Conservation (phyloP, 78 protist genomes). For the Goniomonas avonlea region DNA sequence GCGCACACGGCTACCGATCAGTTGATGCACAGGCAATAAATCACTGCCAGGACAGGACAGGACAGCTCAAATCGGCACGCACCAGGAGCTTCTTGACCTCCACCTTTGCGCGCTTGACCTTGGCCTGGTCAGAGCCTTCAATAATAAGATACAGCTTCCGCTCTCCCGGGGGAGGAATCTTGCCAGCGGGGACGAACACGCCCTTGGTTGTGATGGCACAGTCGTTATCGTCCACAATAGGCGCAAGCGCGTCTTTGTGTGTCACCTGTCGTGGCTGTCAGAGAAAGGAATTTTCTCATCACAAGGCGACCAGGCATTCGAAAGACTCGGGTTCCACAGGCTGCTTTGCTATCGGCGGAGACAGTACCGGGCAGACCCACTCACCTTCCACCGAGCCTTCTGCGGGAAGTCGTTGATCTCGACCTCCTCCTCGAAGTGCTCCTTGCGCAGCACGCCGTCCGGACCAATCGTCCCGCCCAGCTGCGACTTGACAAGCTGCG, state of each 20-base stretch:
- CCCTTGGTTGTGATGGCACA: conserved; percentile 66
- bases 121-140: conserved; percentile 41
- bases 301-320: too few relatives aligned
- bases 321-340: too few relatives aligned
- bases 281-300: too few relatives aligned
- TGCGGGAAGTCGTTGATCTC: conserved; percentile 90
- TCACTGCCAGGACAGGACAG: too few relatives aligned
- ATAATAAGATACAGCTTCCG: conserved; percentile 64
- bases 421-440: conserved; percentile 47
- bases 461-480: neutral
- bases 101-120: neutral
- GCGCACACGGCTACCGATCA: too few relatives aligned
- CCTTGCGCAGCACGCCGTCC: neutral
- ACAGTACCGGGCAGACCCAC: too few relatives aligned
- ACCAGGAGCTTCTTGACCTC: neutral
- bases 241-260: conserved; percentile 49
- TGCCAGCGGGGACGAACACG: conserved; percentile 59
- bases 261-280: conserved; percentile 19
- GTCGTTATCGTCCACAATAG: too few relatives aligned
- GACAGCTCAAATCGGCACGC: too few relatives aligned
- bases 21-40: too few relatives aligned
- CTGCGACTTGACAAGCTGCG: too few relatives aligned
- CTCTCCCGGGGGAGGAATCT: conserved; percentile 54
- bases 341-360: too few relatives aligned
- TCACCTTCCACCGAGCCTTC: conserved; percentile 61